A percentile compares a stretch with the other conserved stretches of the same genome.
Conservation (phyloP, 345 rosid species). For the Sonneratia caseolaris region DNA sequence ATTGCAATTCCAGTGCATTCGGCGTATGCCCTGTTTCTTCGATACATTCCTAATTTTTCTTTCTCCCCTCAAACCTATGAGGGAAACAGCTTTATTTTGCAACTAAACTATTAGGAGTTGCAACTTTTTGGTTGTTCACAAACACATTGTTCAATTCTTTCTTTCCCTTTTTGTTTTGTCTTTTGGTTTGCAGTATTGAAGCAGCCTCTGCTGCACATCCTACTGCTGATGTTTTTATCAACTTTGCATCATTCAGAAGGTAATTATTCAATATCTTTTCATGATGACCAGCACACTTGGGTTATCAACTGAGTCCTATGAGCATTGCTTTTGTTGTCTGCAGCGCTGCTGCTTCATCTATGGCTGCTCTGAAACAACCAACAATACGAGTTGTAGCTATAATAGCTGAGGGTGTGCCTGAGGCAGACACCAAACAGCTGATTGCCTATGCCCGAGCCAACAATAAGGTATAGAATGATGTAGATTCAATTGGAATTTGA, state of each 20-base stretch:
- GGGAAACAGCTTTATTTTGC: background rate
- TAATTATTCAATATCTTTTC: conserved; percentile 2
- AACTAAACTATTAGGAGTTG: background rate
- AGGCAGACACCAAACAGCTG: conserved; percentile 83
- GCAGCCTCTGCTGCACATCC: conserved; percentile 94
- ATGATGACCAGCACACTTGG: background rate
- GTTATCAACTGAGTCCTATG: conserved; percentile 7
- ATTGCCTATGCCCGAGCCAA: conserved; percentile 87
- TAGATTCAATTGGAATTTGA: conserved; percentile 1
- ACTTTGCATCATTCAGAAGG: conserved; percentile 96
- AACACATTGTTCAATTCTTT: background rate
- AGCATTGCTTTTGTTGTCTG: conserved; percentile 10
- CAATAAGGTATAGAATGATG: conserved; percentile 54
- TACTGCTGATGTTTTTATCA: conserved; percentile 92
- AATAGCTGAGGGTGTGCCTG: conserved; percentile 99
- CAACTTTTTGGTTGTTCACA: background rate
- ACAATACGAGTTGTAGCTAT: conserved; percentile 91
- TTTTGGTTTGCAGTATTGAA: conserved; percentile 52
- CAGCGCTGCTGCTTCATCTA: conserved; percentile 96
- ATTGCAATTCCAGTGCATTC: conserved; percentile 96
- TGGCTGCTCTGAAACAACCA: conserved; percentile 94
- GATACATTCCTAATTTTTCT: background rate
- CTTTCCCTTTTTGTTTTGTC: background rate
- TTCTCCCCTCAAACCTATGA: background rate
- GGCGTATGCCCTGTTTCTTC: conserved; percentile 35